Conservation (phyloP, 148 eudicot species). For the Pouteria glomerata region DNA sequence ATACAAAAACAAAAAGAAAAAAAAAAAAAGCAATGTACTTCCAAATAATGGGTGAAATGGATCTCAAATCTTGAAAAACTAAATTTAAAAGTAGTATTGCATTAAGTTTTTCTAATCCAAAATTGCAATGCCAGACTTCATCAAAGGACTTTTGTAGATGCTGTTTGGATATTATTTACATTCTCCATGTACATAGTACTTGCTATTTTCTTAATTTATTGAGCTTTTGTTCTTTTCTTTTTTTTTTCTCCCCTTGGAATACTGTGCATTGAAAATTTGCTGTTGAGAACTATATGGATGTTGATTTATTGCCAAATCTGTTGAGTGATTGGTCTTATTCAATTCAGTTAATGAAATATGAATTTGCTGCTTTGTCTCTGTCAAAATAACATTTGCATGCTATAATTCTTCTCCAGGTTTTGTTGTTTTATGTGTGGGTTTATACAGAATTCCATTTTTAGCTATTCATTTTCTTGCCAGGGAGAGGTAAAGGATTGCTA, state of each 20-base stretch:
- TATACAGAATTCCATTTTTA: neutral
- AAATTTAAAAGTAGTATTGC: too few species aligned
- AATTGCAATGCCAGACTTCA: too few species aligned
- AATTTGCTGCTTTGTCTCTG: neutral
- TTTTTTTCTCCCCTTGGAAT: neutral
- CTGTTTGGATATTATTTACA: too few species aligned
- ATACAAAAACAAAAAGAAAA: too few species aligned
- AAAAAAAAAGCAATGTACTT: slow-evolving; percentile 17
- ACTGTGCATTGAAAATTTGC: neutral
- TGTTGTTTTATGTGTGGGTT: neutral
- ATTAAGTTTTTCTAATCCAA: too few species aligned
- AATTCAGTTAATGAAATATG: neutral
- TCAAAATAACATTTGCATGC: neutral
- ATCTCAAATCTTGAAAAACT: too few species aligned
- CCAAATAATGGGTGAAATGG: neutral
- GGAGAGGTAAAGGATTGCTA: slow-evolving; percentile 37
- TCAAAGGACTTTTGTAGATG: too few species aligned
- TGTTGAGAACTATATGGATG: neutral
- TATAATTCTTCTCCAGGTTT: neutral
- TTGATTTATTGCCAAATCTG: neutral
- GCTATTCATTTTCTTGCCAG: slow-evolving; percentile 19
- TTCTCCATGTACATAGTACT: too few species aligned
- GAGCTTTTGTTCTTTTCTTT: too few species aligned
- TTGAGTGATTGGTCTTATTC: neutral
- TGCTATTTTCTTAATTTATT: too few species aligned